These are phyloP conservation scores for Diplodia corticola DNA, from an alignment of 2,329 filamentous ascomycete genomes.

Conservation along the genomic window DNA sequence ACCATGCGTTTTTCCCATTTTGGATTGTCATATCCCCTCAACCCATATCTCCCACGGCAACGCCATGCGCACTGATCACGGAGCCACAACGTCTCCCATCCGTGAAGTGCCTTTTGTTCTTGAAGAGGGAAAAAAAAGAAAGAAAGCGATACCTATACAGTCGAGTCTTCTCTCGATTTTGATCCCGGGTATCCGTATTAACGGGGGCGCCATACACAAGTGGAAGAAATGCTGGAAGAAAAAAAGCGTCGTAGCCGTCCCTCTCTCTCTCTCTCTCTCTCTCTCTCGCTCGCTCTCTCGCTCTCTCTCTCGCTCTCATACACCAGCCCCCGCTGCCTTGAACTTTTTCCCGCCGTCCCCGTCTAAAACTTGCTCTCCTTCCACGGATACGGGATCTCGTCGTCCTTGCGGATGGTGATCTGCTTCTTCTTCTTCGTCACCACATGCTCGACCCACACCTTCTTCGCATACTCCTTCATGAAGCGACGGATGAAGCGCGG, in stretches of 20 bases:
- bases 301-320: neutral
- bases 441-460: slow-evolving; percentile 88
- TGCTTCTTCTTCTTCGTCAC: slow-evolving; percentile 85
- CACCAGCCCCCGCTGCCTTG: neutral
- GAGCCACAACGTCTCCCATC: neutral
- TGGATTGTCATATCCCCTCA: neutral
- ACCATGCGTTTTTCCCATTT: neutral
- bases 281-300: no score
- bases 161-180: neutral
- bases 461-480: slow-evolving; percentile 70
- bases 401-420: slow-evolving; percentile 83
- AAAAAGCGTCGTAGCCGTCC: neutral
- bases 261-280: no score
- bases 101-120: neutral
- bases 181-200: neutral
- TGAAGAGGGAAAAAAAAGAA: neutral
- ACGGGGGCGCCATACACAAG: neutral
- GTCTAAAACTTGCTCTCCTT: slow-evolving; percentile 40
- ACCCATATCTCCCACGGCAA: neutral
- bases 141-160: neutral
- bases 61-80: neutral
- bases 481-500: slow-evolving; percentile 85
- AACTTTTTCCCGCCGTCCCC: no score
- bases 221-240: neutral
- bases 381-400: slow-evolving; percentile 66